Base-by-base conservation (phyloP, 192 early-diverging fungal species). In the Borealophlyctis nickersoniae region DNA sequence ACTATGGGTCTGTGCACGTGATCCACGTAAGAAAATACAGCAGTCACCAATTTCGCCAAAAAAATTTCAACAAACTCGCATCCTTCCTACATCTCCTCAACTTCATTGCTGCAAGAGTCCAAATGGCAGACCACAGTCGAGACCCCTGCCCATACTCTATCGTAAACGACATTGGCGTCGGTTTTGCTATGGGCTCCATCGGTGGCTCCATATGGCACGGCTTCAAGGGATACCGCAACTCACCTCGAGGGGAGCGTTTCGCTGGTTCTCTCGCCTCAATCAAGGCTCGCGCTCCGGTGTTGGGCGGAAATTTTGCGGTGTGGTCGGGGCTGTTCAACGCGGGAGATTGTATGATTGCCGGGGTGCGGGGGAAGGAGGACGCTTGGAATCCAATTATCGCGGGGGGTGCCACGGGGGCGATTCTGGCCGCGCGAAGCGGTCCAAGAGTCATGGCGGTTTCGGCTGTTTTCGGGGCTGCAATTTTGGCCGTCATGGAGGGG, bases 301-400 rank as follows among this genome's bases (percentile, higher is more conserved):
- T 93, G 48, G 97, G 93, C 52, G 98, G 98, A 36, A 96, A 96
- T 83, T 99, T 99, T 85, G 98, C 96, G 4, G 96, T 96, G 4
- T 99, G 98, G 98, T 94, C 95, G 67, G 93, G 94, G 50, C 85
- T 99, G 66, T 99, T 98, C 73, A 94, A 93, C 52, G 90, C 96
- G 2, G 93, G 94, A 66, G 98, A 99, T 73, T 99, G 98, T 74
- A 88, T 86, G 48, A 77, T 99, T 56, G 93, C 92, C 65, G 86
- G 89, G 56, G 75, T 98, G 33, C 86, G 98, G 75, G 92, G 93
- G 72, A 98, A 96, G 87, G 98, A 99, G 69, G 98, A 99, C 79
- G 89, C 93, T 22, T 98, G 96, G 96, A 98, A 98, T 77, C 82
- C 95, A 11, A 98, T 98, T 61, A 71, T 79, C 64, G 89, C 91